Base-by-base conservation (phyloP, 306 rosid genomes). In the Mimosa bimucronata region DNA sequence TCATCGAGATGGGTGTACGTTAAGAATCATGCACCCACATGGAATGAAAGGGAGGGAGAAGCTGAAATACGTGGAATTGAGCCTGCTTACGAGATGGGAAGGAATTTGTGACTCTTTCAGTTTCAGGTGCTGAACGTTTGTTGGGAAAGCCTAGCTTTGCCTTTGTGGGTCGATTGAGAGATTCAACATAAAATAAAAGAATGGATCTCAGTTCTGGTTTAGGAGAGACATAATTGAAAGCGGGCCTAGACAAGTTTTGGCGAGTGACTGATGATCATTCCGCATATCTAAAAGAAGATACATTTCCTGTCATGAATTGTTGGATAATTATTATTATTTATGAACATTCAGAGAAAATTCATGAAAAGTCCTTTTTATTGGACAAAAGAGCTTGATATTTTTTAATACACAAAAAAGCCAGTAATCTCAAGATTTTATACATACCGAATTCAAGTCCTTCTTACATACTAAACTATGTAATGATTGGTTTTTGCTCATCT, bases 1-100 rank as follows among this genome's bases (percentile, higher is more conserved):
- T 64, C 88, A 60, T 38, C 21, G 77, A 75, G 71, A 85, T 1
- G 62, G 87, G 86, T 78, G 76, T 34, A 92, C 90, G 97, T 88
- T 83, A 88, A 84, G 98, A 86, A 87, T 90, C 83, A 70, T 79
- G 30, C 50, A 21, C 44, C 71, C 73, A 67, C 73, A 41, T 69
- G 55, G 34, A 55, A 42, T n/a, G n/a, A 26, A 69, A 7, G 5
- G 9, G 74, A 25, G 46, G 76, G 38, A 41, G 69, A 21, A 67
- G 79, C 74, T 73, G 34, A 37, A 61, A 74, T 45, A 29, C 44
- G 55, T 29, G 19, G 40, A 26, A n/a, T 40, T 45, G 34, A 18
- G 67, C 23, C 68, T 65, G 73, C 44, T 6, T 6, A 9, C 21
- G 52, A 67, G 25, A 40, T 28, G 52, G 15, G 30, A 5, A n/a